These are phyloP conservation scores for Escallonia rubra DNA, from an alignment of 129 eudicot genomes.

Conservation along the genomic window DNA sequence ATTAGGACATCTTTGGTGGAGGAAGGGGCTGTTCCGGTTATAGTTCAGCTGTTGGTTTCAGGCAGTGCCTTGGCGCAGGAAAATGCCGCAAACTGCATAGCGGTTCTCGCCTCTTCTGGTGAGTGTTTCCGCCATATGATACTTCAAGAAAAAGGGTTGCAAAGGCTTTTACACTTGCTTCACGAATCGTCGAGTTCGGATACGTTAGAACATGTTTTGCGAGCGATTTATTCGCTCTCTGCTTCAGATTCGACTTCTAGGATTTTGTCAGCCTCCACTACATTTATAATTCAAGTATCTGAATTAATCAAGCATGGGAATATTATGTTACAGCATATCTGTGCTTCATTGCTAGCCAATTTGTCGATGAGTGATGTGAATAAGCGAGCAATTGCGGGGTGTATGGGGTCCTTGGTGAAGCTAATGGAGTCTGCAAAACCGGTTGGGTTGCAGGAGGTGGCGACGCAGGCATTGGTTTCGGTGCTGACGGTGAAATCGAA, in stretches of 20 bases:
- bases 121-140: conserved; percentile 43
- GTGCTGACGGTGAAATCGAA: conserved; percentile 51
- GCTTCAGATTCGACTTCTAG: conserved; percentile 39
- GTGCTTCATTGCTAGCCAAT: conserved; percentile 45
- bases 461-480: conserved; percentile 45
- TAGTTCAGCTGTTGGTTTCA: conserved; percentile 37
- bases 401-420: conserved; percentile 64
- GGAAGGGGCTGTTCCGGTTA: conserved; percentile 62
- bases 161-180: conserved; percentile 42
- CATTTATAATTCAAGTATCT: conserved; percentile 42
- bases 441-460: conserved; percentile 55
- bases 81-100: conserved; percentile 58
- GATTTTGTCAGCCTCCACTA: conserved; percentile 41
- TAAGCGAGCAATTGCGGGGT: conserved; percentile 54
- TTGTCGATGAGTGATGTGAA: conserved; percentile 50
- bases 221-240: conserved; percentile 61
- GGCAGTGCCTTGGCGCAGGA: conserved; percentile 46
- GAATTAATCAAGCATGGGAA: conserved; percentile 58
- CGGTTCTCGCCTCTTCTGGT: conserved; percentile 52
- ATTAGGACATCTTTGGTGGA: conserved; percentile 45
- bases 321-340: conserved; percentile 48
- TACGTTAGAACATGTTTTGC: conserved; percentile 59
- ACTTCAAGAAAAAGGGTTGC: conserved; percentile 53
- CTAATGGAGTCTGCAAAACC: conserved; percentile 68
- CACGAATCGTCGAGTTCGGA: conserved; percentile 51